Conservation (phyloP, 2,329 filamentous ascomycete genomes). For the Ophiostoma ulmi region DNA sequence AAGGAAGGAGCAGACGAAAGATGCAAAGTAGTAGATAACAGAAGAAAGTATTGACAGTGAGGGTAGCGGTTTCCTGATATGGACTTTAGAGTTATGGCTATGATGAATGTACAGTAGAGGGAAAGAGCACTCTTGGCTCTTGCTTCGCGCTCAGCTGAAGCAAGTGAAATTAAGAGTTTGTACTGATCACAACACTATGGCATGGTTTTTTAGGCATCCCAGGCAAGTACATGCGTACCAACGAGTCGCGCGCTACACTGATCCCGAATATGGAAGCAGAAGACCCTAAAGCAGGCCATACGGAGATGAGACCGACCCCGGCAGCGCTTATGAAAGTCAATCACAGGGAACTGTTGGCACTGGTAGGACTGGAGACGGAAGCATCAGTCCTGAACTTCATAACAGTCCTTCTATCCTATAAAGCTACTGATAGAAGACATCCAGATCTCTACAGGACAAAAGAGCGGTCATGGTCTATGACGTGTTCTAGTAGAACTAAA, state of each 20-base stretch:
- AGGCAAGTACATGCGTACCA: neutral
- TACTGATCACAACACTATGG: neutral
- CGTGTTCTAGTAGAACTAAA: neutral
- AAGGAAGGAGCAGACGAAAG: neutral
- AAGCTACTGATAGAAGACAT: too few relatives aligned
- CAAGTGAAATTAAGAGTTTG: neutral
- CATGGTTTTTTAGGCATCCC: too few relatives aligned
- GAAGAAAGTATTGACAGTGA: neutral
- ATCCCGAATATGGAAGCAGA: neutral
- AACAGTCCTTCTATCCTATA: too few relatives aligned
- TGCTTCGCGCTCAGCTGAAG: neutral
- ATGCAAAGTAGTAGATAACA: neutral
- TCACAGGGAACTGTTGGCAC: too few relatives aligned
- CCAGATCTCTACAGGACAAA: neutral
- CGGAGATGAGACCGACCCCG: neutral
- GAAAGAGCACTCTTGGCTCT: neutral
- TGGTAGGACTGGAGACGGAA: neutral
- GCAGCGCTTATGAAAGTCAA: neutral
- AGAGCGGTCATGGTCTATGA: neutral
- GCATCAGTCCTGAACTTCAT: neutral
- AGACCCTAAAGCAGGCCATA: neutral
- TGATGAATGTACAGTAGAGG: neutral
- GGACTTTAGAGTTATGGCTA: neutral
- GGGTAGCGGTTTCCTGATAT: neutral
- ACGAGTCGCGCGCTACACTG: neutral